Base-by-base conservation (phyloP, 2,329 filamentous ascomycete species). In the Xylaria sp. region DNA sequence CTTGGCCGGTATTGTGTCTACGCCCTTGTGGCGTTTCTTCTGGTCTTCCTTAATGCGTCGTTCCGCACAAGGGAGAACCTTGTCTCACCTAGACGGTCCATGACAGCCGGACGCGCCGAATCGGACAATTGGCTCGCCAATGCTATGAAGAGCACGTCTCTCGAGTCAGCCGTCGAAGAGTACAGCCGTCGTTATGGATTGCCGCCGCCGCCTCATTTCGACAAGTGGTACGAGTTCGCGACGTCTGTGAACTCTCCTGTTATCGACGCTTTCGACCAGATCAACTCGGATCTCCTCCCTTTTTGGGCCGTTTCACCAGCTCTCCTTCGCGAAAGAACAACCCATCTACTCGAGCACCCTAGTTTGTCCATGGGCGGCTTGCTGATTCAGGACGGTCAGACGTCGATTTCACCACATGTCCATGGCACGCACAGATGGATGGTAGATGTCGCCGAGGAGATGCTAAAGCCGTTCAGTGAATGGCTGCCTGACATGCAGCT, bases 171-270 rank as follows among this genome's bases (percentile, higher is more conserved):
- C 12, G 87, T 91, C n/a, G 78, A 81, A 20, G 89, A 92, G 75
- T 93, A 93, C 77, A 85, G 85, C 63, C 84, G 85, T 56, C 86
- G 91, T 66, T 91, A 92, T 77, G 84, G 86, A 18, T 84, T 92
- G 71, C 83, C 87, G 39, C 91, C 91, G n/a, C 91, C 91, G 39
- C 92, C 92, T 2, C 85, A 92, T 74, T 92, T 92, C 73, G 89
- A 92, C 77, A 89, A 89, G 73, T 93, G 91, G 91, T 92, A 89
- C 75, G 84, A 89, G 61, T 92, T 91, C 74, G 90, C 91, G 4
- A 86, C 84, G 70, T 83, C 84, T 8, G 87, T 86, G 69, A 84
- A 85, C 2, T 89, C 91, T 0, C 84, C 88, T 66, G 80, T 93
- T 70, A 88, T 92, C 67, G 91, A 93, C 75, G 89, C 91, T 74